phyloP scores from a whole-genome alignment of 257 asterid species.

The Solanum infundibuliforme region DNA sequence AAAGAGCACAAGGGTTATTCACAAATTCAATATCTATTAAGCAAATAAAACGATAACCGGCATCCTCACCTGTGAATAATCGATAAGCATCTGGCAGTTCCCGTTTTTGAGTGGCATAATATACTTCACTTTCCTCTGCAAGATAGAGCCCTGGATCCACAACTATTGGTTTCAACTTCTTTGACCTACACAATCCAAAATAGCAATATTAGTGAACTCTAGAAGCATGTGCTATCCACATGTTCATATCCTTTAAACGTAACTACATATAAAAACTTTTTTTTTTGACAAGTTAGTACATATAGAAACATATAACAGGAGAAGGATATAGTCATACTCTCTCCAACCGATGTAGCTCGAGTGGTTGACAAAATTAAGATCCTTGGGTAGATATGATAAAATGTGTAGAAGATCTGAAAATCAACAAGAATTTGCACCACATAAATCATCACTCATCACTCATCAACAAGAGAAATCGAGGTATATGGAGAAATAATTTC shows the following conservation, averaged over 20 bases:
- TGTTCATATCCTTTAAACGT: neutral
- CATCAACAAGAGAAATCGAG: neutral
- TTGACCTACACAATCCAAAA: slow-evolving; percentile 34
- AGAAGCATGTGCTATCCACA: neutral
- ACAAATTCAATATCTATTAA: neutral
- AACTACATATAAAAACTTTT: neutral
- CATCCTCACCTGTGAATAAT: slow-evolving; percentile 54
- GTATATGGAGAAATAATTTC: neutral
- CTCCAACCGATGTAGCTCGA: slow-evolving; percentile 95
- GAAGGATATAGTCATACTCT: slow-evolving; percentile 47
- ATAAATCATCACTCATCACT: neutral
- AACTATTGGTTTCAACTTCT: slow-evolving; percentile 70
- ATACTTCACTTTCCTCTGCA: slow-evolving; percentile 49
- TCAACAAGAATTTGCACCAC: slow-evolving; percentile 9
- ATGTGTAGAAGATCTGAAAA: slow-evolving; percentile 88
- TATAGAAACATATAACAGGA: neutral
- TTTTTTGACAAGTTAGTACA: neutral
- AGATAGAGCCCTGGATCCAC: slow-evolving; percentile 83
- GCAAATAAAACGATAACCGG: neutral
- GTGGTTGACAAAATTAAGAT: slow-evolving; percentile 82
- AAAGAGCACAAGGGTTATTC: neutral
- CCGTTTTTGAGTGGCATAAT: slow-evolving; percentile 77
- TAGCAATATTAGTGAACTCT: neutral
- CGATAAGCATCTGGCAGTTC: slow-evolving; percentile 79
- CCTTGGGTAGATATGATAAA: slow-evolving; percentile 73